These are phyloP conservation scores for Fusarium poae DNA, from an alignment of 2,329 filamentous ascomycete genomes.

Conservation along the genomic window DNA sequence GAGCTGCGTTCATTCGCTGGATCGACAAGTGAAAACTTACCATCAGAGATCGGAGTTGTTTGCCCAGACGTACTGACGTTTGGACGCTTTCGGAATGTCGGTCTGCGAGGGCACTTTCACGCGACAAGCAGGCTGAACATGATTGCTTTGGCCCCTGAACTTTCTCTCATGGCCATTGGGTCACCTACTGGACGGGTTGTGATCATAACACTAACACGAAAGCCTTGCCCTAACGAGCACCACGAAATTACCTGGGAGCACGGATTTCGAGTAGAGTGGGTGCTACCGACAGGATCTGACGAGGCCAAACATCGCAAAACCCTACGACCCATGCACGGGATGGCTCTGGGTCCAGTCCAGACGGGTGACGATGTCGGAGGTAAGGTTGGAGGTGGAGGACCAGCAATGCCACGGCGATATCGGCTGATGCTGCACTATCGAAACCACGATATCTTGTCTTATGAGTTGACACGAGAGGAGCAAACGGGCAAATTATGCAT, in stretches of 20 bases:
- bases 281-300: conserved; percentile 62
- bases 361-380: conserved; percentile 52
- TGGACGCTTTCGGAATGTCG: conserved; percentile 42
- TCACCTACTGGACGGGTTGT: conserved; percentile 75
- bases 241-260: conserved; percentile 51
- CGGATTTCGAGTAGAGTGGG: conserved; percentile 67
- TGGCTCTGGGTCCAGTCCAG: conserved; percentile 76
- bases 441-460: conserved; percentile 77
- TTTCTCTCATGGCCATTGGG: conserved; percentile 76
- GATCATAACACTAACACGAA: conserved; percentile 68
- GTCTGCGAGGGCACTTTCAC: conserved; percentile 48
- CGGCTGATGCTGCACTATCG: conserved; percentile 78
- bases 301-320: conserved; percentile 61
- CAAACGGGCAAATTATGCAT: conserved; percentile 55
- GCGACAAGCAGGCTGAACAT: conserved; percentile 66
- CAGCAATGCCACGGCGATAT: conserved; percentile 64
- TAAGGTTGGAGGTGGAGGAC: conserved; percentile 33
- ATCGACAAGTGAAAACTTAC: conserved; percentile 30
- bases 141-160: conserved; percentile 73
- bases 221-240: conserved; percentile 44
- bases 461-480: conserved; percentile 69
- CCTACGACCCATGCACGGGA: conserved; percentile 70
- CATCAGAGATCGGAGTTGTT: conserved; percentile 50
- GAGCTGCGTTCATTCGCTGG: conserved; percentile 59
- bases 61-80: conserved; percentile 51